These are phyloP conservation scores for Phylloporus sp. DNA, from an alignment of 768 basidiomycete genomes.

Conservation along the genomic window DNA sequence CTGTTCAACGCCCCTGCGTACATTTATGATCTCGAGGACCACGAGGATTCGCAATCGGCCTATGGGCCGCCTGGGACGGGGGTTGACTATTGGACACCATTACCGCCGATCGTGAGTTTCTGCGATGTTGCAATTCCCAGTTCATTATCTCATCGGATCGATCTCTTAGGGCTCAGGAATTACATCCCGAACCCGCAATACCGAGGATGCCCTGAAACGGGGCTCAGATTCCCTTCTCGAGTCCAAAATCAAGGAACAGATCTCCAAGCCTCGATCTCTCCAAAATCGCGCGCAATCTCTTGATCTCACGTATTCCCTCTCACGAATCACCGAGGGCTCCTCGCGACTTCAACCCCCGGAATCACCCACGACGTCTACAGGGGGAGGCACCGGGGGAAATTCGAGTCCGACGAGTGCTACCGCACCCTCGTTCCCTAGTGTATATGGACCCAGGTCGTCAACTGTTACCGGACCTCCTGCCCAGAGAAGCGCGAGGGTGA, in stretches of 20 bases:
- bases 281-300: conserved; percentile 87
- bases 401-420: conserved; percentile 77
- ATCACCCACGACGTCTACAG: conserved; percentile 72
- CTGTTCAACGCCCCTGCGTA: conserved; percentile 85
- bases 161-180: conserved; percentile 58
- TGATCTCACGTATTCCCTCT: conserved; percentile 79
- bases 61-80: conserved; percentile 48
- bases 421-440: conserved; percentile 79
- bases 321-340: conserved; percentile 69
- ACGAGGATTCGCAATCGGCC: conserved; percentile 56
- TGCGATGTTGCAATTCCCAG: conserved; percentile 1
- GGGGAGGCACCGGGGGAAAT: conserved; percentile 67
- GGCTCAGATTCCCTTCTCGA: conserved; percentile 82
- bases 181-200: conserved; percentile 59
- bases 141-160: conserved; percentile 18
- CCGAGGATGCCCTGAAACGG: conserved; percentile 73
- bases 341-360: conserved; percentile 64
- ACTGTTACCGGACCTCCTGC: conserved; percentile 41
- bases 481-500: conserved; percentile 36
- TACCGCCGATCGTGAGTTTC: conserved; percentile 65
- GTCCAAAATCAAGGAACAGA: conserved; percentile 75
- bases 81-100: conserved; percentile 71
- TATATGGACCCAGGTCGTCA: conserved; percentile 63
- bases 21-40: conserved; percentile 74
- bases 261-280: conserved; percentile 71